Conservation (phyloP, 129 eudicot genomes). For the Logfia minima region DNA sequence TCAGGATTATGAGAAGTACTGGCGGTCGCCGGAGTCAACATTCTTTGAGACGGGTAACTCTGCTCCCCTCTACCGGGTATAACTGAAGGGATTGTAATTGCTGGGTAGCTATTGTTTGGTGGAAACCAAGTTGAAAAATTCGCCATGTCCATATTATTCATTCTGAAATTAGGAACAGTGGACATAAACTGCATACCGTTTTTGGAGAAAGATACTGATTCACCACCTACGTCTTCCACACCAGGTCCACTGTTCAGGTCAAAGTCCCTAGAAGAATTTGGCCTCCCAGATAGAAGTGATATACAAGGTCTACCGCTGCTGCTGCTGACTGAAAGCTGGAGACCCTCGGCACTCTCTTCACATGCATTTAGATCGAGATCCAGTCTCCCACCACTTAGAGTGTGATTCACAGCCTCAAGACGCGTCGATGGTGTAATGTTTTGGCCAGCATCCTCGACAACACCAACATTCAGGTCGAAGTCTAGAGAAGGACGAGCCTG, state of each 20-base stretch:
- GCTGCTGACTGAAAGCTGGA: conserved; percentile 44
- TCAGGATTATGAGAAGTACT: conserved; percentile 52
- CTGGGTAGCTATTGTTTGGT: conserved; percentile 51
- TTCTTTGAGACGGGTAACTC: conserved; percentile 58
- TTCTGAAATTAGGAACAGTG: conserved; percentile 46
- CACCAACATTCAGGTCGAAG: conserved; percentile 68
- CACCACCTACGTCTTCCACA: conserved; percentile 52
- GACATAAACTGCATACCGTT: conserved; percentile 37
- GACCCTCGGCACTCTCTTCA: conserved; percentile 64
- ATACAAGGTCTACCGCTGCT: conserved; percentile 37
- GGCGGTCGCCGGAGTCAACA: conserved; percentile 46
- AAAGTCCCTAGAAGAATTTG: conserved; percentile 51
- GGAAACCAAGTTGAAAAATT: conserved; percentile 66
- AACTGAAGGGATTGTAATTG: conserved; percentile 53
- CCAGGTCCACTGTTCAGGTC: conserved; percentile 74
- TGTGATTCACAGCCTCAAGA: neutral
- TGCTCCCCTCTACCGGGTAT: conserved; percentile 57
- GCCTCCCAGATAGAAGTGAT: conserved; percentile 32
- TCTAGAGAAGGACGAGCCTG: conserved; percentile 55
- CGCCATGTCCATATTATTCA: conserved; percentile 55
- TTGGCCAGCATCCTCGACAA: conserved; percentile 46
- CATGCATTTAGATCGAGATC: conserved; percentile 72
- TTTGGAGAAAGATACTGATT: conserved; percentile 24
- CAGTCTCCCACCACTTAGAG: conserved; percentile 41
- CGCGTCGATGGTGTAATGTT: conserved; percentile 16